Conservation (phyloP, 192 early-diverging fungal species). For the Geosiphon pyriformis region DNA sequence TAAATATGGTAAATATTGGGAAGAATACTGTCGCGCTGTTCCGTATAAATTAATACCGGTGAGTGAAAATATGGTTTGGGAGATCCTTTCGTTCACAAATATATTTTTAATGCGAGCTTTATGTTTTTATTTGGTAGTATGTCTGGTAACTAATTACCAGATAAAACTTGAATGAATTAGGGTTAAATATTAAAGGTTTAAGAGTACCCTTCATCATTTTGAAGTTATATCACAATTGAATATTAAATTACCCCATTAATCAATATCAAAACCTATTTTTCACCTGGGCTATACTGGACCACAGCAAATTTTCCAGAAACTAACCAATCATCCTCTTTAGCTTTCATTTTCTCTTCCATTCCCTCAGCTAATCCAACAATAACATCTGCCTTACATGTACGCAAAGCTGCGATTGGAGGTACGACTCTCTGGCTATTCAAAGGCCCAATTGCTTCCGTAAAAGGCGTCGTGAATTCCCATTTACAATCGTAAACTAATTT, state of each 20-base stretch:
- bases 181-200: too few relatives aligned
- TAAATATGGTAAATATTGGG: constrained; percentile 83
- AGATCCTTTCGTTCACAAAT: too few relatives aligned
- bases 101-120: too few relatives aligned
- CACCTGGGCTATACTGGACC: constrained; percentile 32
- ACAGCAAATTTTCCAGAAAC: constrained; percentile 72
- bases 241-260: too few relatives aligned
- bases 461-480: constrained; percentile 81
- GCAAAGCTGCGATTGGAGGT: constrained; percentile 66
- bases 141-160: too few relatives aligned
- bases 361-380: constrained; percentile 63
- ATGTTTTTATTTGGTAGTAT: too few relatives aligned
- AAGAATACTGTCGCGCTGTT: constrained; percentile 44
- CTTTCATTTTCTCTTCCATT: constrained; percentile 47
- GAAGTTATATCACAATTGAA: too few relatives aligned
- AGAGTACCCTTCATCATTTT: too few relatives aligned
- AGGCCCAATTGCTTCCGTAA: constrained; percentile 75
- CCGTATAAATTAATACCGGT: not conserved
- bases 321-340: constrained; percentile 53
- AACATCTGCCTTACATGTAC: constrained; percentile 86
- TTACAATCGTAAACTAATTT: constrained; percentile 91
- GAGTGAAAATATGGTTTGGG: too few relatives aligned
- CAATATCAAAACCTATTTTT: too few relatives aligned
- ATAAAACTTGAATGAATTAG: too few relatives aligned
- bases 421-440: constrained; percentile 45